Evolutionary conservation across 306 rosid genomes (phyloP), one percentile per base, ranked within the genome.

Genomic region (Cyclanthera cordifolia): DNA sequence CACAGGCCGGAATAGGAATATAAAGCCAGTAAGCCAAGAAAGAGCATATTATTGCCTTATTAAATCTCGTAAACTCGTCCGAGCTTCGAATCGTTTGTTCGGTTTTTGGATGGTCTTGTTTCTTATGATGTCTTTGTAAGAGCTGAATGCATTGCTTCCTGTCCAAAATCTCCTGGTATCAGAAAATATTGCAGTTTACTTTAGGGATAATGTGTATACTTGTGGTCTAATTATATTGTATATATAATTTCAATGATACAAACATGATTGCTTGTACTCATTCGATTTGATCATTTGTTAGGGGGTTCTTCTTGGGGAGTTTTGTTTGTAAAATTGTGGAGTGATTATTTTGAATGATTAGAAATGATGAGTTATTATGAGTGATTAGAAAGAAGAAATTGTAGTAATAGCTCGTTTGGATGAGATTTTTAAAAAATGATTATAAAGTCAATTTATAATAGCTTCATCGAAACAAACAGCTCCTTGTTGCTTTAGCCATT

Each of bases 1-100:
- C 95, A 86, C 79, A 89, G 82, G 84, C 32, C 55, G 67, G 89
- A 88, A 24, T 80, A 85, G 71, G 53, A 50, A 39, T 65, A 25
- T 34, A 43, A 13, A 63, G 19, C 10, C 49, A 34, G 9, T 64
- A 21, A 41, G 32, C 20, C 69, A 41, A 43, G 48, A 15, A 20
- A 19, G 30, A 17, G 37, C 10, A 12, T 13, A 32, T 13, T 43
- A 39, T 39, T 1, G 25, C 69, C 69, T 32, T 20, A 8, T 19
- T 12, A 63, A 59, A n/a, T 34, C 23, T 14, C 20, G 4, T 9
- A 41, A 11, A 41, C 15, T 0, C 17, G 4, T 39, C 4, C 0
- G 53, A 65, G 70, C 54, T 24, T 46, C 2, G 6, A 20, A 12
- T 30, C 51, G 24, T 43, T 7, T 24, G 53, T 45, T 65, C 23